phyloP scores from a whole-genome alignment of 768 basidiomycete genomes.

The Leucocoprinus sp. region DNA sequence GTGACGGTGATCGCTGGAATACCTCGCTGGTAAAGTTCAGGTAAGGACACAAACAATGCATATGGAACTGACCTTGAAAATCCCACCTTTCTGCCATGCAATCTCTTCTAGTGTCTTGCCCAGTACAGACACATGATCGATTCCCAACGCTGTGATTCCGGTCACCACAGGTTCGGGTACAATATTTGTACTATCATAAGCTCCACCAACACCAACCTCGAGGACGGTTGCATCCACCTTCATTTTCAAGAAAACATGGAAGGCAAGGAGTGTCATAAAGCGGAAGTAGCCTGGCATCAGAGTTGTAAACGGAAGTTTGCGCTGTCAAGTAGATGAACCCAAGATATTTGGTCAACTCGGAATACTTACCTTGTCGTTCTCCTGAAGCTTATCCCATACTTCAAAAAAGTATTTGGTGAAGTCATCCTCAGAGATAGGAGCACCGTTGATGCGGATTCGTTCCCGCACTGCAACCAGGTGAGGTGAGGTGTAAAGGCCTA shows the following conservation, averaged over 20 bases:
- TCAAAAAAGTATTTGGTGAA: slow-evolving; percentile 94
- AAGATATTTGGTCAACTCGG: background rate
- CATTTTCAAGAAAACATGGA: slow-evolving; percentile 75
- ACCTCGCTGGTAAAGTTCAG: slow-evolving; percentile 39
- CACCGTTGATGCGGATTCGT: slow-evolving; percentile 88
- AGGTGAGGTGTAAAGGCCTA: slow-evolving; percentile 94
- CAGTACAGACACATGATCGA: slow-evolving; percentile 84
- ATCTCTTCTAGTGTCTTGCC: slow-evolving; percentile 88
- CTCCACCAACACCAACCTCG: slow-evolving; percentile 94
- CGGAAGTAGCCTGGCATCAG: slow-evolving; percentile 90
- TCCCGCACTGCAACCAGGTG: slow-evolving; percentile 95
- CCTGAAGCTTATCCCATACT: slow-evolving; percentile 81
- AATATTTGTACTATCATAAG: slow-evolving; percentile 92
- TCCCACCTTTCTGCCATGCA: slow-evolving; percentile 93
- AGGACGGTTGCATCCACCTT: slow-evolving; percentile 87
- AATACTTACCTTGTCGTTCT: slow-evolving; percentile 46
- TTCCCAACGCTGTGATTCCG: slow-evolving; percentile 83
- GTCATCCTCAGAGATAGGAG: slow-evolving; percentile 77
- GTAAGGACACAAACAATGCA: background rate
- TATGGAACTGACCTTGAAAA: slow-evolving; percentile 70
- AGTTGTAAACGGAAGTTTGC: slow-evolving; percentile 42
- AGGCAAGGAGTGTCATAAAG: slow-evolving; percentile 87
- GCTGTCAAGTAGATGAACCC: slow-evolving; percentile 24
- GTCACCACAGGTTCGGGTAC: slow-evolving; percentile 87
- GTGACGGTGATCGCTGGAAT: slow-evolving; percentile 81